Conservation (phyloP, 2,329 filamentous ascomycete genomes). For the Lasiodiplodia theobromae region DNA sequence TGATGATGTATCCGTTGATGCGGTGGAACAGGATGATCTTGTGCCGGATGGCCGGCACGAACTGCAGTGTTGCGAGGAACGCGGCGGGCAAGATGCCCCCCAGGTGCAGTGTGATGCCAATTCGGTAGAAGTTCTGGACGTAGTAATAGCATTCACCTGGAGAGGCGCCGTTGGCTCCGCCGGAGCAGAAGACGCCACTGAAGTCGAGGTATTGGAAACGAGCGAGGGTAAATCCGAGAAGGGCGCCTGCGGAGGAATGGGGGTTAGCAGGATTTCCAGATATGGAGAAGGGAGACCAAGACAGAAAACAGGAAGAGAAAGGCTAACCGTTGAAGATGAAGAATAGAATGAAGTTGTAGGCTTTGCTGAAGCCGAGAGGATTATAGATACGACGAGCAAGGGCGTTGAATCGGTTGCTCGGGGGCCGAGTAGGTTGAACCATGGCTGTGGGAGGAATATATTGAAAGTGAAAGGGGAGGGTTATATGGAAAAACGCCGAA, state of each 20-base stretch:
- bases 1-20: constrained; percentile 64
- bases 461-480: neutral
- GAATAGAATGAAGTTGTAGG: constrained; percentile 65
- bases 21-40: constrained; percentile 63
- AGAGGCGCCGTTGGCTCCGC: constrained; percentile 35
- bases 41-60: constrained; percentile 54
- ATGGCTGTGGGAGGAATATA: constrained; percentile 26
- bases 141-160: constrained; percentile 57
- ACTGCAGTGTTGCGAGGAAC: constrained; percentile 52
- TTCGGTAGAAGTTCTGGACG: constrained; percentile 41
- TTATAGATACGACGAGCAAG: constrained; percentile 46
- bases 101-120: constrained; percentile 55
- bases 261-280: no score
- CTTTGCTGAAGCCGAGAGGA: constrained; percentile 62
- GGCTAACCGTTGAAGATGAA: constrained; percentile 30
- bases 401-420: constrained; percentile 32
- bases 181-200: constrained; percentile 40
- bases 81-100: constrained; percentile 48
- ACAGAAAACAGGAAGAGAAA: neutral
- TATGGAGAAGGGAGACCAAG: neutral
- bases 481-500: neutral
- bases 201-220: constrained; percentile 60
- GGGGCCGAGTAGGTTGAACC: constrained; percentile 30
- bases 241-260: neutral
- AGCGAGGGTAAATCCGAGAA: constrained; percentile 46